These are phyloP conservation scores for Mycothermus thermophilus DNA, from an alignment of 495 filamentous ascomycete genomes.

Conservation along the genomic window DNA sequence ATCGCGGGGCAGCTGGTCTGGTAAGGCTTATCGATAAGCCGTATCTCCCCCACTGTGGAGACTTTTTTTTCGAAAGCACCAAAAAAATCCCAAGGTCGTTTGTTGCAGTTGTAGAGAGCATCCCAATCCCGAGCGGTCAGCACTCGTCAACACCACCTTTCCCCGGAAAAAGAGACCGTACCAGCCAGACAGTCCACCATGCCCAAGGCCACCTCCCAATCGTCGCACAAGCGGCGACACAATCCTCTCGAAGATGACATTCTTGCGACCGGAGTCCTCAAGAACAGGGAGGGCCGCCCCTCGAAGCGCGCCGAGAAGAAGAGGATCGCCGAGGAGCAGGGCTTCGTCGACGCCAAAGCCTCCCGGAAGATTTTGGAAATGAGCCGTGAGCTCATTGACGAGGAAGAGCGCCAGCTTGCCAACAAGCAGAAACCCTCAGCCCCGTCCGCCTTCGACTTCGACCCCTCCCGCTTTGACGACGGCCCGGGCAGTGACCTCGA, in stretches of 20 bases:
- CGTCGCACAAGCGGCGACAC: conserved; percentile 36
- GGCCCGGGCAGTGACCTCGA: conserved; percentile 17
- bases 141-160: background rate
- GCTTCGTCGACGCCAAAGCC: conserved; percentile 71
- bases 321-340: conserved; percentile 48
- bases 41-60: conserved; percentile 11
- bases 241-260: conserved; percentile 65
- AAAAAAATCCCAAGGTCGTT: conserved; percentile 15
- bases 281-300: conserved; percentile 35
- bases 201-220: conserved; percentile 38
- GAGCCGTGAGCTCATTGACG: conserved; percentile 67
- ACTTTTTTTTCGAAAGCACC: conserved; percentile 11
- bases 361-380: conserved; percentile 80
- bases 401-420: conserved; percentile 34
- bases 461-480: conserved; percentile 23
- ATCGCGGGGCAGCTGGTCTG: conserved; percentile 3
- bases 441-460: conserved; percentile 31
- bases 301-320: conserved; percentile 45
- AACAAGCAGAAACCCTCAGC: conserved; percentile 1
- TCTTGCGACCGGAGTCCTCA: conserved; percentile 46
- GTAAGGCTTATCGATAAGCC: conserved; percentile 12
- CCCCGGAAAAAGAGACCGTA: background rate
- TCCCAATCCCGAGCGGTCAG: conserved; percentile 2
- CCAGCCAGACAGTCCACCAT: conserved; percentile 16
- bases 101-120: too few species aligned